Percentiles rank a stretch among this genome's conserved stretches.
Evolutionary conservation across 148 eudicot genomes (phyloP).

Genomic region (Cornus controversa): DNA sequence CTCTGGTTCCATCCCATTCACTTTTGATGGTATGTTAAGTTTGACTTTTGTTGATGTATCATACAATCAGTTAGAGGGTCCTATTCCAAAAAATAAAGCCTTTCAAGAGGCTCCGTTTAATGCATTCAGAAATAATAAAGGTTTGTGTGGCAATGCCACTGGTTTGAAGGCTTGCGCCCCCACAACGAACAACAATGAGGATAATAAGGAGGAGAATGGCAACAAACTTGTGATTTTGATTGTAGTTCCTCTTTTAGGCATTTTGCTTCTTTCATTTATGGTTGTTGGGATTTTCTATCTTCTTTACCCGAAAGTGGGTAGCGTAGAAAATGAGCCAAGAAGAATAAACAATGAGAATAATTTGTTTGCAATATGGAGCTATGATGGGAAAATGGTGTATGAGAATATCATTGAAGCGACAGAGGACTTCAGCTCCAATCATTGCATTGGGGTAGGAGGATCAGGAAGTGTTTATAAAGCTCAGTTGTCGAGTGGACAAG

Average conservation of each 20-base stretch:
- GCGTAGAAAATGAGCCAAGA: neutral
- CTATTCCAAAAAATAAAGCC: neutral
- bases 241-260: neutral
- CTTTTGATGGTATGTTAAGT: constrained; percentile 9
- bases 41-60: constrained; percentile 8
- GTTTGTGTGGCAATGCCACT: neutral
- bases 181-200: no score
- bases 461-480: constrained; percentile 16
- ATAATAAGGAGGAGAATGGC: neutral
- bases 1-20: neutral
- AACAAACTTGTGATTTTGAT: neutral
- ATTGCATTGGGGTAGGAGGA: constrained; percentile 18
- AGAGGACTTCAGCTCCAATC: neutral
- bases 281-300: neutral
- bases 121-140: neutral
- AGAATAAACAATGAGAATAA: neutral
- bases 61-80: constrained; percentile 1
- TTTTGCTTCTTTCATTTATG: neutral
- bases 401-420: constrained; percentile 1
- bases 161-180: neutral
- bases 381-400: constrained; percentile 10
- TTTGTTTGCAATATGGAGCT: constrained; percentile 12
- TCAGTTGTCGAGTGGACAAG: constrained; percentile 1
- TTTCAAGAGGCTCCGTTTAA: constrained; percentile 9
- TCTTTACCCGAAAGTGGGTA: neutral